These are phyloP conservation scores for Calonectria honghensis DNA, from an alignment of 2,329 filamentous ascomycete species.

Conservation along the genomic window DNA sequence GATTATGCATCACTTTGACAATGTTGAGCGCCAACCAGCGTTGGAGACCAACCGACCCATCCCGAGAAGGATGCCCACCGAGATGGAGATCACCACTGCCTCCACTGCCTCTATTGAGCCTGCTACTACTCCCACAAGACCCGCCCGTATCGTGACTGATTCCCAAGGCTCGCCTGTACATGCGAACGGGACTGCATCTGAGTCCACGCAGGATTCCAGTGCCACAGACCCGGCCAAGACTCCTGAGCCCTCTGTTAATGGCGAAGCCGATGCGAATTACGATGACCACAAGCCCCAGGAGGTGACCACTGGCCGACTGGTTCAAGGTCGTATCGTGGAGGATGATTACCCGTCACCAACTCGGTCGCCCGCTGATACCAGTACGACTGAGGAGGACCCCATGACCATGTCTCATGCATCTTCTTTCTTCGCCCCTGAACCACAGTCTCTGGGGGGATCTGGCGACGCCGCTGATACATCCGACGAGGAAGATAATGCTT, in stretches of 20 bases:
- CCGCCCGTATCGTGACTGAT: conserved; percentile 63
- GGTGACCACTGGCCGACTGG: conserved; percentile 91
- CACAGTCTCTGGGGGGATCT: conserved; percentile 85
- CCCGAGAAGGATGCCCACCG: conserved; percentile 44
- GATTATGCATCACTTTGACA: conserved; percentile 82
- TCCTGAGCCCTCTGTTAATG: conserved; percentile 56
- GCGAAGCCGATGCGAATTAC: conserved; percentile 69
- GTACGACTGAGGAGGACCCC: conserved; percentile 82
- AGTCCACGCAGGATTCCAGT: conserved; percentile 45
- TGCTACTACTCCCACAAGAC: conserved; percentile 49
- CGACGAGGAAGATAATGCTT: conserved; percentile 95
- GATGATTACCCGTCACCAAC: conserved; percentile 91
- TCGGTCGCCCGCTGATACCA: conserved; percentile 81
- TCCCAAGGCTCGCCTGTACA: conserved; percentile 66
- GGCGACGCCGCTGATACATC: conserved; percentile 88
- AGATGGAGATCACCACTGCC: conserved; percentile 47
- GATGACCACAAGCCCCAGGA: conserved; percentile 89
- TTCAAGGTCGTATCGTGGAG: conserved; percentile 96
- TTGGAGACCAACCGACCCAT: conserved; percentile 60
- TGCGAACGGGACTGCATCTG: conserved; percentile 51
- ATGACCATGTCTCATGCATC: conserved; percentile 89
- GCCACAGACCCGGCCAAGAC: conserved; percentile 51
- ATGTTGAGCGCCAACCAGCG: conserved; percentile 68
- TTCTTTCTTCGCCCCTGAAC: conserved; percentile 82
- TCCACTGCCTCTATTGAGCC: conserved; percentile 16